Conservation (phyloP, 1,139 yeast genomes). For the Diutina neorugosa region DNA sequence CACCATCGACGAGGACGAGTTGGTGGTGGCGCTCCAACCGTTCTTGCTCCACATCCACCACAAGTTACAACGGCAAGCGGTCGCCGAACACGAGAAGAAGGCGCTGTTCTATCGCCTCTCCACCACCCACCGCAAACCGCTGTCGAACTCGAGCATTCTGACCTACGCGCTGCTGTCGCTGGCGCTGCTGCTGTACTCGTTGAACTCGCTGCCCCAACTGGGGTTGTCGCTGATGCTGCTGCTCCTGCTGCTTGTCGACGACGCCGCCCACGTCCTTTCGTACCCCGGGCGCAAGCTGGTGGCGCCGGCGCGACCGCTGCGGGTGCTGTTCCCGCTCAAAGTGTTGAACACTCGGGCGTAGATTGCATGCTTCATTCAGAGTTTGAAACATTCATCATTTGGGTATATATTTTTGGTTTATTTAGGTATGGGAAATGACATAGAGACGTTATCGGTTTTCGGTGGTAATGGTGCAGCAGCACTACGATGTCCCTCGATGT, state of each 20-base stretch:
- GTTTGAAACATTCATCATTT: background rate
- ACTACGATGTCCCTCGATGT: no score
- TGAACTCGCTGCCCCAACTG: background rate
- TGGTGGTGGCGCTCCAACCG: constrained; percentile 56
- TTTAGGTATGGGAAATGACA: background rate
- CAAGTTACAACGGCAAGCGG: background rate
- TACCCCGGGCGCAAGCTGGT: constrained; percentile 1
- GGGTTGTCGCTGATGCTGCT: constrained; percentile 3
- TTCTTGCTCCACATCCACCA: constrained; percentile 61
- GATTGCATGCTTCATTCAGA: background rate
- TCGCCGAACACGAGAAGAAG: background rate
- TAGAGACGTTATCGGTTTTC: background rate
- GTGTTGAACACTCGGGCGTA: background rate
- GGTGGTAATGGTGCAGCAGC: no score
- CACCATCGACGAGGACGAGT: constrained; percentile 54
- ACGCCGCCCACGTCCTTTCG: background rate
- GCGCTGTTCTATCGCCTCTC: constrained; percentile 2
- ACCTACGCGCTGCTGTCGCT: background rate
- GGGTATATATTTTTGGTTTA: background rate
- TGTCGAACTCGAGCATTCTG: background rate
- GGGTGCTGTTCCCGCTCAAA: background rate
- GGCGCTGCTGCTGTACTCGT: background rate
- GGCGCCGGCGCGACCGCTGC: background rate
- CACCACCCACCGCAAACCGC: constrained; percentile 1
- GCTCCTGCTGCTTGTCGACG: constrained; percentile 3